These are phyloP conservation scores for Leccinum subgranulosum DNA, from an alignment of 768 basidiomycete species.

Conservation along the genomic window DNA sequence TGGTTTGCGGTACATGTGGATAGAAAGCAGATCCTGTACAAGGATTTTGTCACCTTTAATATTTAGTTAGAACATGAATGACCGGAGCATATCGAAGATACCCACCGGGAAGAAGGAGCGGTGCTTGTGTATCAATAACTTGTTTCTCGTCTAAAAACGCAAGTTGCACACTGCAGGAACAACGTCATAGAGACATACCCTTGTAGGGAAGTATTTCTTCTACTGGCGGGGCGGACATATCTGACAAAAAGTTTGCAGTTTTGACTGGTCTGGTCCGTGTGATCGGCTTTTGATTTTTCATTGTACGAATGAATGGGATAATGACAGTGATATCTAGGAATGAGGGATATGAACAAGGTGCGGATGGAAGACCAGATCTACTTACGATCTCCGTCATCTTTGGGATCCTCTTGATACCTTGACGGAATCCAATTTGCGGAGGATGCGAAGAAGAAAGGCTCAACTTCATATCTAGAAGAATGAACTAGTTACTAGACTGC, in stretches of 20 bases:
- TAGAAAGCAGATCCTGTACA: slow-evolving; percentile 46
- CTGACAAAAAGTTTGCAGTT: background rate
- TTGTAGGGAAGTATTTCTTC: slow-evolving; percentile 10
- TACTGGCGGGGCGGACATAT: background rate
- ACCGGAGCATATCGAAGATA: background rate
- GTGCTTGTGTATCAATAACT: slow-evolving; percentile 52
- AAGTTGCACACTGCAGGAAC: background rate
- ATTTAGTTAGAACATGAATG: background rate
- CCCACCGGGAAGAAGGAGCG: slow-evolving; percentile 39
- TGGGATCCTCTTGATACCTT: slow-evolving; percentile 54
- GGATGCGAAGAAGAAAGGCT: slow-evolving; percentile 66
- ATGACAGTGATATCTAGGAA: slow-evolving; percentile 55
- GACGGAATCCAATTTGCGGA: slow-evolving; percentile 67
- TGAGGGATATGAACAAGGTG: background rate
- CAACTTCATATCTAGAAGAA: slow-evolving; percentile 46
- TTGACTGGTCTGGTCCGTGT: slow-evolving; percentile 9
- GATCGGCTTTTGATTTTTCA: slow-evolving; percentile 30
- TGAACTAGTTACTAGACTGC: background rate
- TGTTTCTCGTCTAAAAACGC: slow-evolving; percentile 15
- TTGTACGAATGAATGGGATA: slow-evolving; percentile 48
- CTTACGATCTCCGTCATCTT: slow-evolving; percentile 48
- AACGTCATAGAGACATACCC: slow-evolving; percentile 8
- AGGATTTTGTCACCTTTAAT: slow-evolving; percentile 19
- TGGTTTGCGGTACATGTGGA: slow-evolving; percentile 48
- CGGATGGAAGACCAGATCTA: slow-evolving; percentile 27